Percentiles rank a stretch among this genome's conserved stretches.
Evolutionary conservation across 768 basidiomycete genomes (phyloP).

Genomic region (Sporobolomyces roseus): DNA sequence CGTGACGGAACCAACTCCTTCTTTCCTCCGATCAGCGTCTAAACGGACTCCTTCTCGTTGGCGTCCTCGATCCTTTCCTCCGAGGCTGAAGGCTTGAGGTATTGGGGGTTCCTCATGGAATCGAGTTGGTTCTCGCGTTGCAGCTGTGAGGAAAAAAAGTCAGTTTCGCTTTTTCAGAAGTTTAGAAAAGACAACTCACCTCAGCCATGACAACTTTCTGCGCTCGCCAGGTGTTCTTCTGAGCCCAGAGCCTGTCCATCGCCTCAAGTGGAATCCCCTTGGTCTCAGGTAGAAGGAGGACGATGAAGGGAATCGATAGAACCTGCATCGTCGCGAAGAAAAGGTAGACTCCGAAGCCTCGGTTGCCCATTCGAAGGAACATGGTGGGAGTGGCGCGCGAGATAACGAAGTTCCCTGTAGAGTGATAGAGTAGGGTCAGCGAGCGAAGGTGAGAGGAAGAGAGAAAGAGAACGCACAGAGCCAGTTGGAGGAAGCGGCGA

Average conservation of each 20-base stretch:
- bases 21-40: neutral
- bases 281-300: constrained; percentile 55
- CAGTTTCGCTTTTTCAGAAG: too few species aligned
- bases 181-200: too few species aligned
- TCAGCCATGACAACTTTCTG: constrained; percentile 35
- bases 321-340: constrained; percentile 46
- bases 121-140: constrained; percentile 21
- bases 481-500: constrained; percentile 21
- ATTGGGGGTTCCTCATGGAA: neutral
- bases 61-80: constrained; percentile 18
- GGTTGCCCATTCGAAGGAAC: constrained; percentile 40
- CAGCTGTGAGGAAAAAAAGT: too few species aligned
- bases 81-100: constrained; percentile 14
- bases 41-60: constrained; percentile 7
- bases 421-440: neutral
- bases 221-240: constrained; percentile 33
- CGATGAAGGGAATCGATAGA: constrained; percentile 53
- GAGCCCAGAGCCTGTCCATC: constrained; percentile 45
- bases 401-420: constrained; percentile 44
- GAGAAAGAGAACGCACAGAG: constrained; percentile 45
- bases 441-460: neutral
- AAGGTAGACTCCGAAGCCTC: constrained; percentile 45
- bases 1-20: neutral
- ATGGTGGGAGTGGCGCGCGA: constrained; percentile 48
- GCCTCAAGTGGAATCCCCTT: constrained; percentile 53